Conservation (phyloP, 345 rosid genomes). For the Ailanthus altissimus region DNA sequence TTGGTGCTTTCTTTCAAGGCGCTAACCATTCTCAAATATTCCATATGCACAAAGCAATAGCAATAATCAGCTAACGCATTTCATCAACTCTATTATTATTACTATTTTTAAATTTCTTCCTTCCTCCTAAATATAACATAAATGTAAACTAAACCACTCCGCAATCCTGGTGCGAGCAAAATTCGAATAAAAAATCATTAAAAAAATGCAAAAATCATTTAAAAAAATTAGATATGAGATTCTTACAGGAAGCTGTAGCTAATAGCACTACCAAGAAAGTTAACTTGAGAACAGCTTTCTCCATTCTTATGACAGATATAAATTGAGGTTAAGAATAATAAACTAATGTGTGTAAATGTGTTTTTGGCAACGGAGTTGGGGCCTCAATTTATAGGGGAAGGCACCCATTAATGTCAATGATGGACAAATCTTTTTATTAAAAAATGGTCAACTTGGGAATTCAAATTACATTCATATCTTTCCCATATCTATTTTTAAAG, state of each 20-base stretch:
- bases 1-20: background rate
- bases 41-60: background rate
- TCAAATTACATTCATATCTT: background rate
- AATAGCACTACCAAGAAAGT: background rate
- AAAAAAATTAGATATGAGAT: too few species aligned
- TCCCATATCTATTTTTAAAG: too few species aligned
- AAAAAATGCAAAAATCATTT: too few species aligned
- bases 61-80: too few species aligned
- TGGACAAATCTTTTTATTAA: background rate
- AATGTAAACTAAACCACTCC: too few species aligned
- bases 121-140: too few species aligned
- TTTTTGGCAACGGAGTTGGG: background rate
- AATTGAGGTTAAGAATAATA: too few species aligned
- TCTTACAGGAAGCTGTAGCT: background rate
- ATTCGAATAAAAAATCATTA: too few species aligned
- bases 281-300: background rate
- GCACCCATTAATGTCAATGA: background rate
- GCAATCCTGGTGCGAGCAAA: too few species aligned
- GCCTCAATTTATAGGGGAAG: slow-evolving; percentile 4
- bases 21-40: background rate
- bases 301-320: background rate
- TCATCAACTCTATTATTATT: too few species aligned
- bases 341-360: background rate
- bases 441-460: background rate
- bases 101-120: too few species aligned